Evolutionary conservation across 208 protist species (phyloP).

Genomic region (Phytomonas francai): DNA sequence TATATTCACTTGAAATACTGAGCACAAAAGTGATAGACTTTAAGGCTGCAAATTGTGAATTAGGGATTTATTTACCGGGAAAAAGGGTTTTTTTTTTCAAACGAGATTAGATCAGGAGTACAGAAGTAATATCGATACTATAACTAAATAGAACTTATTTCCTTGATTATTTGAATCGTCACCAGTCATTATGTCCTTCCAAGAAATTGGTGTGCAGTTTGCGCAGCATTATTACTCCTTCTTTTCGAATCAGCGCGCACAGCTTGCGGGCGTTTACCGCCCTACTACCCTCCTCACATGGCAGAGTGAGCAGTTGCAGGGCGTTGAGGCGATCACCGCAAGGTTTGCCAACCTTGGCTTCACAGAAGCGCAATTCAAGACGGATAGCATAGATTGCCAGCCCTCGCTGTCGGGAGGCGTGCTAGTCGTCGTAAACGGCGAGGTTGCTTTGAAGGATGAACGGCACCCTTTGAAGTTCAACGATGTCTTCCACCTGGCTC

Average conservation of each 20-base stretch:
- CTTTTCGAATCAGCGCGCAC: conserved; percentile 53
- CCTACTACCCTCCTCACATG: conserved; percentile 77
- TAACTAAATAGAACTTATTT: no score
- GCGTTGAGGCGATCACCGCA: conserved; percentile 72
- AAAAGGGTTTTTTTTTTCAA: no score
- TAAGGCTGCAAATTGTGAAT: no score
- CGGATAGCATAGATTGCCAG: conserved; percentile 77
- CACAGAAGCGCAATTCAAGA: conserved; percentile 64
- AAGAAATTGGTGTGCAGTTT: conserved; percentile 61
- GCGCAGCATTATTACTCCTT: conserved; percentile 82
- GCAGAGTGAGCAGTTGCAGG: conserved; percentile 80
- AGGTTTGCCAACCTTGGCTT: conserved; percentile 77
- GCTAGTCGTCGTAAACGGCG: conserved; percentile 75
- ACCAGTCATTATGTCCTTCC: conserved; percentile 56
- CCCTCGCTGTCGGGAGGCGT: conserved; percentile 66
- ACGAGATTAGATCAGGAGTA: no score
- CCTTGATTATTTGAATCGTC: no score
- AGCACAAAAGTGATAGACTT: no score
- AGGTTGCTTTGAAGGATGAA: conserved; percentile 78
- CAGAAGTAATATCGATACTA: no score
- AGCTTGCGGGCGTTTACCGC: conserved; percentile 77
- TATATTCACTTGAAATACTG: no score
- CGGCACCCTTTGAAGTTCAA: conserved; percentile 82
- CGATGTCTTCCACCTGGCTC: conserved; percentile 78
- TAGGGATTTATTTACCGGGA: no score